Evolutionary conservation across 2,329 filamentous ascomycete species (phyloP).

Genomic region (Hymenoscyphus repandus): DNA sequence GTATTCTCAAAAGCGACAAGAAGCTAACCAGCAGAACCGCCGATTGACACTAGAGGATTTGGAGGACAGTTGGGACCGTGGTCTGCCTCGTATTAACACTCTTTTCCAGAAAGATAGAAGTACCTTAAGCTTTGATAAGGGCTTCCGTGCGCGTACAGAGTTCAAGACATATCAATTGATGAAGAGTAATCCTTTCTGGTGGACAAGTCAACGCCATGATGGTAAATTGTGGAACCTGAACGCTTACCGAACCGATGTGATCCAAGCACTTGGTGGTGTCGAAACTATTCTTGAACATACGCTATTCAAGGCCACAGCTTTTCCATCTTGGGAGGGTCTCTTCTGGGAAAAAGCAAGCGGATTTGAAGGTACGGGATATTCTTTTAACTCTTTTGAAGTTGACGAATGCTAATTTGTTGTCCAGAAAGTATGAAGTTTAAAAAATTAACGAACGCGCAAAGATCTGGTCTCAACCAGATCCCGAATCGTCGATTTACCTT

Average conservation of each 20-base stretch:
- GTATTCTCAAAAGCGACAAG: slow-evolving; percentile 94
- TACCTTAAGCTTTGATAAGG: slow-evolving; percentile 96
- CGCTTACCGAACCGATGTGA: slow-evolving; percentile 92
- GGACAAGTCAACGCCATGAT: slow-evolving; percentile 95
- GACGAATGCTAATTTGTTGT: slow-evolving; percentile 5
- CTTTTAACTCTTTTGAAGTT: too few species aligned
- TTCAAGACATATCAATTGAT: slow-evolving; percentile 99
- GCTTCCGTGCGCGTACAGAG: slow-evolving; percentile 89
- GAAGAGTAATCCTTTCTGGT: slow-evolving; percentile 99
- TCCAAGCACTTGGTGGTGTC: slow-evolving; percentile 86
- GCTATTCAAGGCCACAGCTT: slow-evolving; percentile 92
- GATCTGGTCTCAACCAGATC: slow-evolving; percentile 96
- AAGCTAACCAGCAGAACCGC: slow-evolving; percentile 96
- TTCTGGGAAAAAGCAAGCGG: slow-evolving; percentile 70
- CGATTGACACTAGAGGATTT: slow-evolving; percentile 91
- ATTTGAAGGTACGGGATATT: too few species aligned
- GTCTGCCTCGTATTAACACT: slow-evolving; percentile 95
- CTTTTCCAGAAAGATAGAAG: slow-evolving; percentile 98
- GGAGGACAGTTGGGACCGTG: slow-evolving; percentile 97
- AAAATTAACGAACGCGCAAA: slow-evolving; percentile 94
- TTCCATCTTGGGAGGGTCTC: slow-evolving; percentile 93
- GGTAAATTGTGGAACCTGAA: slow-evolving; percentile 98
- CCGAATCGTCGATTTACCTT: slow-evolving; percentile 97
- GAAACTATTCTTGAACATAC: slow-evolving; percentile 98
- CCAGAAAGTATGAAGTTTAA: slow-evolving; percentile 88